Evolutionary conservation across 2,329 filamentous ascomycete species (phyloP), one percentile per base, ranked within the genome.

Genomic region (Botrytis aclada): DNA sequence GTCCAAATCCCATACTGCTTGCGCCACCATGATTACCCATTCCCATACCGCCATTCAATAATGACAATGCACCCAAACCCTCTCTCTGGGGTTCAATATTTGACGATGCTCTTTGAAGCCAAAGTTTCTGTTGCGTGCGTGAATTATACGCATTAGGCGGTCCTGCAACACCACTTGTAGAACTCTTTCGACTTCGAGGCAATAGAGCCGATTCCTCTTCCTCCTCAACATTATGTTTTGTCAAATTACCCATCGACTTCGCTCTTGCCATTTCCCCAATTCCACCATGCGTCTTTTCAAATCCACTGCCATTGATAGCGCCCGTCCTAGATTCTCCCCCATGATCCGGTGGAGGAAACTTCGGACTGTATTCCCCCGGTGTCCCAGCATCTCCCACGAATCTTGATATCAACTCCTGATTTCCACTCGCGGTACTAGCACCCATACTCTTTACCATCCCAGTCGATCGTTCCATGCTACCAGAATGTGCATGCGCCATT

Each of bases 71-170:
- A 14, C 81, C 77, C 5, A 71, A 14, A 1, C 70, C 70, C 20
- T 81, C 81, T 69, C 79, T 84, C 74, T 82, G 76, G 0, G 89
- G 89, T 77, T 93, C 91, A 65, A 93, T 90, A 76, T 88, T 88
- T 5, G 91, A 93, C 79, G 90, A 92, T 43, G 90, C 91, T 54
- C 92, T 87, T 79, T 93, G 91, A 1, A 94, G 85, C 82, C 93
- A 91, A 22, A 94, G 84, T 78, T 94, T 94, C 80, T 93, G 91
- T 81, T 93, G 91, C 1, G 90, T 93, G 22, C 92, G 86, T 71
- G 90, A 92, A 62, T 72, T 72, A 43, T 69, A 69, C 18, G 64
- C 71, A 70, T 69, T 72, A 25, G 71, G 43, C 12, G 65, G 79
- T 1, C 77, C 76, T 6, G 77, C 77, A 39, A 77, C 74, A 63